Conservation (phyloP, 306 rosid genomes). For the Senna tora region DNA sequence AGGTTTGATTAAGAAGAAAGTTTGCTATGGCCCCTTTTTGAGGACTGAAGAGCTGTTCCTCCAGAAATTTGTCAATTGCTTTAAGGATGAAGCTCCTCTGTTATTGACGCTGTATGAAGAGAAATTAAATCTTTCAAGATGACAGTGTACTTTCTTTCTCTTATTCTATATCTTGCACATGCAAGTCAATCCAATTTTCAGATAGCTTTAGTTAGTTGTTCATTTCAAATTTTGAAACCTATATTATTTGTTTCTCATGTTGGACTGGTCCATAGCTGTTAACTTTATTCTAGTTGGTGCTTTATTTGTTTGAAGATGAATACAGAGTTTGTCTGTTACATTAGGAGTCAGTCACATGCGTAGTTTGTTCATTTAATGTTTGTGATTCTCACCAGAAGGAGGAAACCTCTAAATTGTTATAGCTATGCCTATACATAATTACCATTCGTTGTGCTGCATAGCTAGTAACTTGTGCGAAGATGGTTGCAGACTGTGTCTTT, state of each 20-base stretch:
- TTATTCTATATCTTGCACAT: background rate
- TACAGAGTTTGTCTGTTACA: background rate
- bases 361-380: background rate
- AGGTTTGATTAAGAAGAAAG: background rate
- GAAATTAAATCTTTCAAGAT: background rate
- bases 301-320: background rate
- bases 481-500: too few relatives aligned
- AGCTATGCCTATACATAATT: background rate
- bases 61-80: constrained; percentile 9
- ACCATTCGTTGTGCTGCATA: too few relatives aligned
- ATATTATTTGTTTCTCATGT: constrained; percentile 10
- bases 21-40: background rate
- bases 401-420: background rate
- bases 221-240: background rate
- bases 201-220: background rate
- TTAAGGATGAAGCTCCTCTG: background rate
- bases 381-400: background rate
- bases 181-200: background rate
- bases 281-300: constrained; percentile 34
- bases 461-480: too few relatives aligned
- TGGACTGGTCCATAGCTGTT: constrained; percentile 22
- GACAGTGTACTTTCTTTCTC: background rate
- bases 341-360: background rate
- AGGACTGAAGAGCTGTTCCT: constrained; percentile 21
- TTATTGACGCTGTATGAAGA: constrained; percentile 5